Percentiles rank a stretch among this genome's conserved stretches.
These are phyloP conservation scores for Gastrolobium villosum DNA, from an alignment of 306 rosid genomes.

Conservation along the genomic window DNA sequence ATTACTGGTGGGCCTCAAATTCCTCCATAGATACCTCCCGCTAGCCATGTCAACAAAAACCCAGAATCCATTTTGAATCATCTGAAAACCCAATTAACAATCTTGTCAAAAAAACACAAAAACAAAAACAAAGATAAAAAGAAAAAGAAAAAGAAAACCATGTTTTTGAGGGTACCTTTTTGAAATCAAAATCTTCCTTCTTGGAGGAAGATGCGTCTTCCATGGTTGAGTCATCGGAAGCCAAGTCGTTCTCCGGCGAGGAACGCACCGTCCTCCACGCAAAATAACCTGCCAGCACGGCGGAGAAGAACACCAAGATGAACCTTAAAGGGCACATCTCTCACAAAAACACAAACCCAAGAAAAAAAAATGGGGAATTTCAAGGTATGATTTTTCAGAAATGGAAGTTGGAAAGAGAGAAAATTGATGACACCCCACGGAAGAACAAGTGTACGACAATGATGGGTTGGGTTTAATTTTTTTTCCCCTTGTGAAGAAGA, in stretches of 20 bases:
- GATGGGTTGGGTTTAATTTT: constrained; percentile 14
- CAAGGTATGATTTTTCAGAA: constrained; percentile 1
- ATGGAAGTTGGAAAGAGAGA: neutral
- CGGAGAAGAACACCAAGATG: constrained; percentile 84
- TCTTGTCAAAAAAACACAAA: neutral
- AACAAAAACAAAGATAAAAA: neutral
- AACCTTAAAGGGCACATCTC: constrained; percentile 83
- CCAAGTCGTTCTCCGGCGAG: constrained; percentile 42
- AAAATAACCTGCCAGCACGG: constrained; percentile 69
- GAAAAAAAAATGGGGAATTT: neutral
- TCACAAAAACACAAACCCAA: neutral
- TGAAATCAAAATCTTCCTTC: constrained; percentile 47
- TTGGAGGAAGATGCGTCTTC: constrained; percentile 44
- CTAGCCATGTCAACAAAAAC: constrained; percentile 81
- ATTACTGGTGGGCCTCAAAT: constrained; percentile 54
- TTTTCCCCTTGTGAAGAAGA: neutral
- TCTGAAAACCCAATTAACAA: constrained; percentile 52
- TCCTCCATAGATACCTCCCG: constrained; percentile 86
- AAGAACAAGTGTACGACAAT: constrained; percentile 31
- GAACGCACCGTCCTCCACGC: constrained; percentile 76
- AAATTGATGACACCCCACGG: constrained; percentile 27
- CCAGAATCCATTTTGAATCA: constrained; percentile 70
- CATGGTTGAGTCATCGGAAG: constrained; percentile 25
- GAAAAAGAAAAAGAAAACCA: neutral
- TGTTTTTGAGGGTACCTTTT: constrained; percentile 47